phyloP scores from a whole-genome alignment of 192 early-diverging fungal species.

The Podila clonocystis region DNA sequence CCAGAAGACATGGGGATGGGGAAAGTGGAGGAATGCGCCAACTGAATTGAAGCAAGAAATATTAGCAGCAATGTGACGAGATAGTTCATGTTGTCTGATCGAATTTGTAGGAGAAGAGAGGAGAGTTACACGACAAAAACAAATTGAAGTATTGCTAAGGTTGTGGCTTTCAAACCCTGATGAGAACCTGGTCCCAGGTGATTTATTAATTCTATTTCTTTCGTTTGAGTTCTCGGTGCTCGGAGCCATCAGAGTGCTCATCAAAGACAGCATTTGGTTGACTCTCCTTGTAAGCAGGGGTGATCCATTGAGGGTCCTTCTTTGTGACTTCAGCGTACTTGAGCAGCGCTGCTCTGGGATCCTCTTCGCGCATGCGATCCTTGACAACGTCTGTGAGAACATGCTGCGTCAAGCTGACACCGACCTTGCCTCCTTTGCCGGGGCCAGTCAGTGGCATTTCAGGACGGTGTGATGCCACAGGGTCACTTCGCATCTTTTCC shows the following conservation, averaged over 20 bases:
- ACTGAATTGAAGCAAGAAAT: too few relatives aligned
- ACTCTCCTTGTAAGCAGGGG: slow-evolving; percentile 79
- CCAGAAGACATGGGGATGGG: too few relatives aligned
- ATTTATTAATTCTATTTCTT: slow-evolving; percentile 42
- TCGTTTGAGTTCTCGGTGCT: slow-evolving; percentile 56
- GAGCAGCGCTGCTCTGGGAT: slow-evolving; percentile 92
- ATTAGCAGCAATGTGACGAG: too few relatives aligned
- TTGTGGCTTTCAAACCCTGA: too few relatives aligned
- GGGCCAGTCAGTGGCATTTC: slow-evolving; percentile 82
- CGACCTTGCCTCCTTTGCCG: slow-evolving; percentile 88
- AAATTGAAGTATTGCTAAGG: too few relatives aligned
- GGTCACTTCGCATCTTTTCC: slow-evolving; percentile 78
- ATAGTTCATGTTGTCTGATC: too few relatives aligned
- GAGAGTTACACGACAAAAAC: not conserved
- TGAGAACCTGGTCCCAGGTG: not conserved
- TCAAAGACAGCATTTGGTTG: slow-evolving; percentile 80
- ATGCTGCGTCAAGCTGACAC: slow-evolving; percentile 83
- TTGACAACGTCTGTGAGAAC: slow-evolving; percentile 83
- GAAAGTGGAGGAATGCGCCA: too few relatives aligned
- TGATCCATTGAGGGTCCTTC: slow-evolving; percentile 87
- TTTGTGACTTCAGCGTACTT: slow-evolving; percentile 85
- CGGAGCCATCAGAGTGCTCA: slow-evolving; percentile 68
- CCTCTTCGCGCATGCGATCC: slow-evolving; percentile 83
- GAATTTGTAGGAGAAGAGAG: too few relatives aligned
- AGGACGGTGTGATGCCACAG: slow-evolving; percentile 77